Conservation (phyloP, 1,284 basidiomycete genomes). For the Cryptococcus hybrid region DNA sequence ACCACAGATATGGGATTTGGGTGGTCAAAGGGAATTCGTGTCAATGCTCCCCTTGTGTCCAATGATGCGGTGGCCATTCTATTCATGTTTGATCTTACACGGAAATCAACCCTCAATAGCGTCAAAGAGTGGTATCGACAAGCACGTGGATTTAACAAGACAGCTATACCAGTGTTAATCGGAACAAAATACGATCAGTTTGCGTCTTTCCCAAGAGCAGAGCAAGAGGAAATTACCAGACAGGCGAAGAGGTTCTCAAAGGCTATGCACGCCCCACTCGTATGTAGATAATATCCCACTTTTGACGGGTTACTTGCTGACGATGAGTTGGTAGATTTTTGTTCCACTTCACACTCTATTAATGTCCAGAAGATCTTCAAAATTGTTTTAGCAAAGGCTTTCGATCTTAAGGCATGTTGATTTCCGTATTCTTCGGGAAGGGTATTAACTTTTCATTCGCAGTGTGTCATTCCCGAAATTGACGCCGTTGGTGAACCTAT, state of each 20-base stretch:
- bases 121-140: constrained; percentile 99
- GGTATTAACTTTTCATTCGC: constrained; percentile 34
- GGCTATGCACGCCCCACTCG: constrained; percentile 94
- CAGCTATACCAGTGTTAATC: constrained; percentile 92
- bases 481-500: constrained; percentile 91
- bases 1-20: constrained; percentile 86
- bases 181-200: constrained; percentile 99
- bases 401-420: constrained; percentile 49
- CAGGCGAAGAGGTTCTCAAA: constrained; percentile 96
- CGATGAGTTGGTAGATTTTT: constrained; percentile 62
- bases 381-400: constrained; percentile 51
- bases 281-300: constrained; percentile 15
- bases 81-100: constrained; percentile 98
- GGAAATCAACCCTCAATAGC: constrained; percentile 94
- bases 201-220: constrained; percentile 89
- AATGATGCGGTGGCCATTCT: constrained; percentile 98
- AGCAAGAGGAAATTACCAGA: constrained; percentile 98
- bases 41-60: constrained; percentile 98
- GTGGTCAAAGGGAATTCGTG: constrained; percentile 96
- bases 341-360: constrained; percentile 95
- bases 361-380: constrained; percentile 99
- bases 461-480: constrained; percentile 96
- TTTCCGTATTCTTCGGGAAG: no score
- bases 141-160: constrained; percentile 97
- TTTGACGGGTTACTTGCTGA: background rate